Evolutionary conservation across 176 grass and related monocot genomes (phyloP).

Genomic region (Aegilops tauschii): DNA sequence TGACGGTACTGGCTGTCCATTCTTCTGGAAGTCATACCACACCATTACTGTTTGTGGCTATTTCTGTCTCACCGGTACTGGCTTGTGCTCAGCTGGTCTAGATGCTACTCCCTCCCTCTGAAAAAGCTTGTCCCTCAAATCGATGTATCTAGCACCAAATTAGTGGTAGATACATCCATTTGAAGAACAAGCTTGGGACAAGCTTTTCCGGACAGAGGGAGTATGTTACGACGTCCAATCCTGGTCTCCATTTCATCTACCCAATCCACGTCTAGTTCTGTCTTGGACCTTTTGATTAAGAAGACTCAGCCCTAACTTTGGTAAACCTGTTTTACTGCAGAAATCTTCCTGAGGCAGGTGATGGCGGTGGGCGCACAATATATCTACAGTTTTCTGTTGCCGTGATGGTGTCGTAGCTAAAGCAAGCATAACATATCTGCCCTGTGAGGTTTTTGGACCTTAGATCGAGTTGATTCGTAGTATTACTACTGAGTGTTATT

Average conservation of each 20-base stretch:
- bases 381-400: not conserved
- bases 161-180: too few species aligned
- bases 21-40: not conserved
- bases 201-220: too few species aligned
- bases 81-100: too few species aligned
- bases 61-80: not conserved
- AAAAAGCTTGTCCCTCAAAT: too few species aligned
- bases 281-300: not conserved
- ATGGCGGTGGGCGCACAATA: not conserved
- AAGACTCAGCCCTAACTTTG: not conserved
- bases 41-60: not conserved
- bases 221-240: too few species aligned
- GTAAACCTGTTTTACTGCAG: not conserved
- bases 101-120: too few species aligned
- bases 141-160: too few species aligned
- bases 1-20: not conserved
- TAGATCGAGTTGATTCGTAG: not conserved
- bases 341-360: not conserved
- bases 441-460: constrained; percentile 13
- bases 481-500: not conserved
- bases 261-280: not conserved
- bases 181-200: too few species aligned
- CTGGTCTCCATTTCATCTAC: not conserved
- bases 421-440: not conserved
- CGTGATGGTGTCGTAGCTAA: not conserved